phyloP scores from a whole-genome alignment of 192 early-diverging fungal genomes.

The Podila epicladia region DNA sequence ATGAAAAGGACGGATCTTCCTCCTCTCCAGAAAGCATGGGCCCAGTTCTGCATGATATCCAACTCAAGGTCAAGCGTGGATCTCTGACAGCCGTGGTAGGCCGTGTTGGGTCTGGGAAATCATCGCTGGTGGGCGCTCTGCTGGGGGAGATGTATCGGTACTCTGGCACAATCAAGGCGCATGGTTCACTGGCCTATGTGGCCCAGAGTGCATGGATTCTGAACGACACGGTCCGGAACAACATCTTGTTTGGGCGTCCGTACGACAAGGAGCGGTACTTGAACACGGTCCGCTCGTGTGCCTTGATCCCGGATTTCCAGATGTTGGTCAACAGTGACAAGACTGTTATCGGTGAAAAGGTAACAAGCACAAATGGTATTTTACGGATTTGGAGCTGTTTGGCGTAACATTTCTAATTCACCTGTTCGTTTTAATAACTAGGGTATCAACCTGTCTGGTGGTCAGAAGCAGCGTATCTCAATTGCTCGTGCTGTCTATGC shows the following conservation, averaged over 20 bases:
- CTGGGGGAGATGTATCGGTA: constrained; percentile 63
- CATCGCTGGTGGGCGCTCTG: constrained; percentile 58
- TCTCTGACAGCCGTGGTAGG: constrained; percentile 58
- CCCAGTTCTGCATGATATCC: constrained; percentile 48
- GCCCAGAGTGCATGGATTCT: constrained; percentile 88
- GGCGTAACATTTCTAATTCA: too few relatives aligned
- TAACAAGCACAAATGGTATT: background rate
- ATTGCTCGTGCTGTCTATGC: constrained; percentile 87
- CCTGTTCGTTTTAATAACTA: background rate
- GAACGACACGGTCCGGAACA: constrained; percentile 91
- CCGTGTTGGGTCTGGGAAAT: constrained; percentile 64
- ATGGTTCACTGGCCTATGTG: constrained; percentile 48
- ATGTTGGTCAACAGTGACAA: constrained; percentile 88
- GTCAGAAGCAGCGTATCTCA: constrained; percentile 82
- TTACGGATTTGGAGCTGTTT: background rate
- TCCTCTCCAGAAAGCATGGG: constrained; percentile 16
- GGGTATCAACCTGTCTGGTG: constrained; percentile 92
- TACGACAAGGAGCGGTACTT: constrained; percentile 70
- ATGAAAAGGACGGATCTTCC: constrained; percentile 1
- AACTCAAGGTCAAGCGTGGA: constrained; percentile 55
- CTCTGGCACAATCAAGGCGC: constrained; percentile 20
- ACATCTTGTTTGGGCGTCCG: constrained; percentile 89
- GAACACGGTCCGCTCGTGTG: constrained; percentile 79
- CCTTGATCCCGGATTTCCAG: constrained; percentile 83
- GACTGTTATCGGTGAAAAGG: constrained; percentile 90